A percentile compares a stretch with the other conserved stretches of the same genome.
Evolutionary conservation across 108 stramenopile species (phyloP).

Genomic region (Cyclotella kingstonii): DNA sequence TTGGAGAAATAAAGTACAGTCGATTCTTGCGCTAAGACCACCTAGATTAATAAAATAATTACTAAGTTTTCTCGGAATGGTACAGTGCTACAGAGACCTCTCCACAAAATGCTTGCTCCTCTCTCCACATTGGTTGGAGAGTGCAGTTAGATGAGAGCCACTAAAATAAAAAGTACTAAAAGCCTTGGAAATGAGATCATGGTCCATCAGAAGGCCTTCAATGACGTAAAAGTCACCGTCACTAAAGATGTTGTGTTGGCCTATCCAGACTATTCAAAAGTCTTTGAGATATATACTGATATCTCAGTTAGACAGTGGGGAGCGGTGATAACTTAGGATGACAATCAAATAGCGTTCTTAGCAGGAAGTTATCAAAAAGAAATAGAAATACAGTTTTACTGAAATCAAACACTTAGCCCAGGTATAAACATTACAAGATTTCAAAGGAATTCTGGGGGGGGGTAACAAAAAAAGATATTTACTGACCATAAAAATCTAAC

Average conservation of each 20-base stretch:
- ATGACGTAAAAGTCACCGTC: constrained; percentile 38
- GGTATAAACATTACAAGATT: constrained; percentile 55
- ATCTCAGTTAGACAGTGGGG: no score
- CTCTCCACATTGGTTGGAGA: constrained; percentile 24
- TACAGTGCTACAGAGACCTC: constrained; percentile 38
- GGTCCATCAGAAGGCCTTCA: constrained; percentile 43
- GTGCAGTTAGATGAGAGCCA: constrained; percentile 9
- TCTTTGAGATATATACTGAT: constrained; percentile 47
- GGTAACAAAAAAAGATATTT: constrained; percentile 12
- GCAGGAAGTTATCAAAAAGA: no score
- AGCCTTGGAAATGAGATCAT: constrained; percentile 39
- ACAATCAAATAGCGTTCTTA: no score
- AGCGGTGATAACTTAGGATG: no score
- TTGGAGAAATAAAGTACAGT: constrained; percentile 29
- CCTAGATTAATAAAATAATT: constrained; percentile 19
- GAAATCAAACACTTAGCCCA: constrained; percentile 49
- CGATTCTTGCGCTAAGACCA: constrained; percentile 17
- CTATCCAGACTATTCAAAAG: constrained; percentile 44
- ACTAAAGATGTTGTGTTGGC: constrained; percentile 38
- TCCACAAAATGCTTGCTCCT: constrained; percentile 38
- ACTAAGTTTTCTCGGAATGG: constrained; percentile 33
- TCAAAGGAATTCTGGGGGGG: constrained; percentile 41
- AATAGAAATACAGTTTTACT: constrained; percentile 33
- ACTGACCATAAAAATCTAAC: constrained; percentile 27
- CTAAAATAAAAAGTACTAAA: not conserved